phyloP scores from a whole-genome alignment of 176 grass and related monocot species.

The Cymbopogon citratus region DNA sequence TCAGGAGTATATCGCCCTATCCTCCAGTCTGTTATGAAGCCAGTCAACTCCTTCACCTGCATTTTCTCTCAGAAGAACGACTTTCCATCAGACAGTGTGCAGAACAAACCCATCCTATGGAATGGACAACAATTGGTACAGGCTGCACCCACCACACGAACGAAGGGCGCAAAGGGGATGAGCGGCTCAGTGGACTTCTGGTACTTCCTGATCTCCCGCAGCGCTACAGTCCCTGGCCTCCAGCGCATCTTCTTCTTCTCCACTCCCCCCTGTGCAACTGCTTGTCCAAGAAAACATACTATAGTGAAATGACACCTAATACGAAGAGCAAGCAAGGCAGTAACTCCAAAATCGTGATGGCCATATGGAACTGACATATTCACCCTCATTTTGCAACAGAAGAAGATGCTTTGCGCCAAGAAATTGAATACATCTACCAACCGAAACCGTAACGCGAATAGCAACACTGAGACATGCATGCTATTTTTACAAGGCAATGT shows the following conservation, averaged over 20 bases:
- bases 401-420: not conserved
- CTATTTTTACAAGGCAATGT: not conserved
- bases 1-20: not conserved
- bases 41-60: constrained; percentile 61
- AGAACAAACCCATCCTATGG: not conserved
- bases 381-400: not conserved
- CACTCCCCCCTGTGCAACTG: not conserved
- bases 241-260: not conserved
- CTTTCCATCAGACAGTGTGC: not conserved
- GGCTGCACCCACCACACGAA: constrained; percentile 45
- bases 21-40: not conserved
- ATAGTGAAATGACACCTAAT: constrained; percentile 8
- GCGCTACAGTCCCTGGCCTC: constrained; percentile 35
- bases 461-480: not conserved
- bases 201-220: constrained; percentile 60
- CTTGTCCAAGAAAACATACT: not conserved
- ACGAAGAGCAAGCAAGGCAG: not conserved
- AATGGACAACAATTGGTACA: not conserved
- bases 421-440: not conserved
- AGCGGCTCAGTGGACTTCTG: constrained; percentile 44
- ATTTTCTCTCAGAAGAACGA: constrained; percentile 19
- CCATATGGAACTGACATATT: not conserved
- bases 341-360: not conserved
- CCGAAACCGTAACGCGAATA: not conserved
- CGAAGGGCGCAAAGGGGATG: constrained; percentile 55